Base-by-base conservation (phyloP, 441 rosid genomes). In the Gossypium davidsonii region DNA sequence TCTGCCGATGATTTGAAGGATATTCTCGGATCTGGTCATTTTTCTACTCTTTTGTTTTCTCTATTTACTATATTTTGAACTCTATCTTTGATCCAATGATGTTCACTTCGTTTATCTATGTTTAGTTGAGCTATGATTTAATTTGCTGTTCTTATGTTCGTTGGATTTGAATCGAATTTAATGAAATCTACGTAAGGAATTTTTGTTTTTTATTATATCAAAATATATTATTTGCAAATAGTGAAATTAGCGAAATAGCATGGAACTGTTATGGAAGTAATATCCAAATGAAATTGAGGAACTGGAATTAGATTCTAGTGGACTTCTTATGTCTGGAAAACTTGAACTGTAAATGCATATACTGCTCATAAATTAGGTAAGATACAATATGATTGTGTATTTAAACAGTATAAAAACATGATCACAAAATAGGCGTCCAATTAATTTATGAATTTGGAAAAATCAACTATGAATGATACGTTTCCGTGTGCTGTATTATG, bases 21-120 rank as follows among this genome's bases (percentile, higher is more conserved):
- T 0, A 87, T 93, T 44, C 91, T 91, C 11, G 93, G 85, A 74
- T 81, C 89, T 72, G 94, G 97, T 90, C 77, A 23, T 39, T 26
- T 49, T 67, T 18, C 23, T 15, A 12, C 37, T 31, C 37, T 64
- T 37, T 8, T 61, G 10, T 62, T 37, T 34, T 62, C 28, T 59
- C 10, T 17, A 39, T 64, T 42, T 31, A 61, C 46, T 20, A 11
- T 42, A 20, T 64, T 20, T 20, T 42, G 14, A 64, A 5, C 69
- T 64, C 10, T 42, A 42, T 42, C 31, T 42, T 42, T 37, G n/a
- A 9, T 17, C 26, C 51, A 42, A 9, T 3, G 15, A 20, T 63
- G 14, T 63, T 39, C 15, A 17, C 67, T 17, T 39, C 7, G 51
- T 8, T 18, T 6, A 17, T 9, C 12, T 17, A 3, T 62, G 48